Conservation (phyloP, 2,329 filamentous ascomycete species). For the Didymella arachidicola region DNA sequence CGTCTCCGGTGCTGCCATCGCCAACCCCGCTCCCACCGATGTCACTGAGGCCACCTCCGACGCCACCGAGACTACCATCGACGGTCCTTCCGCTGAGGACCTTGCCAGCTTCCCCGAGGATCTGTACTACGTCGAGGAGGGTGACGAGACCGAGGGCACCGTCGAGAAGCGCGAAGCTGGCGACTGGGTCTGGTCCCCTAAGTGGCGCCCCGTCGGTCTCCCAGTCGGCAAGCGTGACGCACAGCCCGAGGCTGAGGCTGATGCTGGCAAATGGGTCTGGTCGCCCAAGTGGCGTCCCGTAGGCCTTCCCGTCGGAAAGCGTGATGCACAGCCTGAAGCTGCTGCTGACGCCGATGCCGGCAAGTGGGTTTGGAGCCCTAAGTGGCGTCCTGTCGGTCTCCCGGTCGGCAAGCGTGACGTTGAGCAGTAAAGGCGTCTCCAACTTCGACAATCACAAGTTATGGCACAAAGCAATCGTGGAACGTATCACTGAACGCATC, state of each 20-base stretch:
- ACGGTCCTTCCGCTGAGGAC: constrained; percentile 16
- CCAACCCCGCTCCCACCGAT: constrained; percentile 32
- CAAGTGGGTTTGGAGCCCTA: constrained; percentile 3
- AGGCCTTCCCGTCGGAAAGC: constrained; percentile 33
- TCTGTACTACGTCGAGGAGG: constrained; percentile 8
- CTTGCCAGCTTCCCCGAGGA: background rate
- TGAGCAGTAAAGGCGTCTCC: constrained; percentile 16
- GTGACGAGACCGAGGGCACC: constrained; percentile 12
- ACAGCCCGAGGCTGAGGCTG: constrained; percentile 6
- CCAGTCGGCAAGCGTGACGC: constrained; percentile 13
- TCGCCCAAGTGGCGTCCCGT: constrained; percentile 20
- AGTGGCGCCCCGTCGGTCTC: background rate
- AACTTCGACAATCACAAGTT: background rate
- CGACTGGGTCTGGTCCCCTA: background rate
- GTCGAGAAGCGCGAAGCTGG: constrained; percentile 22
- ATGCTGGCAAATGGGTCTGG: constrained; percentile 1
- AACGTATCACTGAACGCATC: constrained; percentile 5
- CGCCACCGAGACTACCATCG: constrained; percentile 1
- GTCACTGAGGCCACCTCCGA: constrained; percentile 21
- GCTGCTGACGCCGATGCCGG: constrained; percentile 17
- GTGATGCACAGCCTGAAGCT: constrained; percentile 5
- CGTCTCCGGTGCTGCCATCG: constrained; percentile 48
- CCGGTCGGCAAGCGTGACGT: constrained; percentile 44
- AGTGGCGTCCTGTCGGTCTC: constrained; percentile 24
- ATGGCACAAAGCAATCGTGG: background rate